phyloP scores from a whole-genome alignment of 169 alveolate species.

The Plasmodium yoelii region DNA sequence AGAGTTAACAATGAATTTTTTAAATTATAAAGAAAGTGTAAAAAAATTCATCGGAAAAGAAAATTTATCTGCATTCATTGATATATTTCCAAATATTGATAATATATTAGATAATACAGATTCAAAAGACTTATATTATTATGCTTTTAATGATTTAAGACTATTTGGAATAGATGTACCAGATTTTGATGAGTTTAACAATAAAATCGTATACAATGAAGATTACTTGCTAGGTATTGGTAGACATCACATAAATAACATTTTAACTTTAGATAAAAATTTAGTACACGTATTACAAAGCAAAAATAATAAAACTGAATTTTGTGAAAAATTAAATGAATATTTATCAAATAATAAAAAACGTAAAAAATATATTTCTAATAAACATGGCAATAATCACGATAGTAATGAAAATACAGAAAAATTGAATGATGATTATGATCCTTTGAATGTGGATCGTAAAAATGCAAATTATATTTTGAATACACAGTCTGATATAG shows the following conservation, averaged over 20 bases:
- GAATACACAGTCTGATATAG: neutral
- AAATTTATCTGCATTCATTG: conserved; percentile 77
- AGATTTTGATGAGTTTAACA: conserved; percentile 78
- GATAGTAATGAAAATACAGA: neutral
- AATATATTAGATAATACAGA: conserved; percentile 79
- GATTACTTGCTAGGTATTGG: conserved; percentile 79
- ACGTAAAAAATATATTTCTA: neutral
- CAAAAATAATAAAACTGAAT: conserved; percentile 22
- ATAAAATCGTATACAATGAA: conserved; percentile 67
- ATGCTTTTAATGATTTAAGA: conserved; percentile 78
- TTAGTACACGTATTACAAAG: conserved; percentile 16
- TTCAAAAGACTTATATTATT: conserved; percentile 52
- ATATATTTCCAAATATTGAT: conserved; percentile 78
- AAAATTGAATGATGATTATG: neutral
- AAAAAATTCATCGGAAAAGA: conserved; percentile 80
- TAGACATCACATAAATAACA: conserved; percentile 77
- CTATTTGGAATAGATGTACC: conserved; percentile 79
- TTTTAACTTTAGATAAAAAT: conserved; percentile 73
- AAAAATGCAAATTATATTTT: neutral
- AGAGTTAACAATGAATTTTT: conserved; percentile 54
- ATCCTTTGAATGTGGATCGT: conserved; percentile 2
- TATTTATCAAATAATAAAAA: conserved; percentile 24
- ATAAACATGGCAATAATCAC: conserved; percentile 9
- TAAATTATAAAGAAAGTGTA: conserved; percentile 78
- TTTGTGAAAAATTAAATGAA: conserved; percentile 24